Percentiles rank a stretch among this genome's conserved stretches.
Evolutionary conservation across 306 rosid species (phyloP).

Genomic region (Acacia acuminata): DNA sequence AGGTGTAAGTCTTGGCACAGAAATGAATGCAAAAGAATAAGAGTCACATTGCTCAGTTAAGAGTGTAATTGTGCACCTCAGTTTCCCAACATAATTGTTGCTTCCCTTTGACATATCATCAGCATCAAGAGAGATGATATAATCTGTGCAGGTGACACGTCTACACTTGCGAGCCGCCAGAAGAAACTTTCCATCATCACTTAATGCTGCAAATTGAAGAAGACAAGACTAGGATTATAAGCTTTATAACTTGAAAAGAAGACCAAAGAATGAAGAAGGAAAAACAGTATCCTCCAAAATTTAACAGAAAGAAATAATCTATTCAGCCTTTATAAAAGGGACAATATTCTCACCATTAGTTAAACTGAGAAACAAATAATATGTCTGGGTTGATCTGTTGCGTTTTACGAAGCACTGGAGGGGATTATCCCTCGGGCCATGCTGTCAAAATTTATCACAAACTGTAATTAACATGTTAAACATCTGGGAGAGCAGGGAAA

Average conservation of each 20-base stretch:
- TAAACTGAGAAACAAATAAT: slow-evolving; percentile 69
- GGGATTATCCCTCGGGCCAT: slow-evolving; percentile 85
- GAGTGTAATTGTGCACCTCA: slow-evolving; percentile 53
- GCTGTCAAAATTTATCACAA: slow-evolving; percentile 59
- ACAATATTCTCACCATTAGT: slow-evolving; percentile 54
- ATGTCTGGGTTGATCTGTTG: slow-evolving; percentile 80
- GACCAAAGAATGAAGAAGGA: slow-evolving; percentile 4
- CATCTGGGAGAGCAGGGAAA: neutral
- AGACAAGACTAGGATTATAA: slow-evolving; percentile 23
- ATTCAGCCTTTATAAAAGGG: no score
- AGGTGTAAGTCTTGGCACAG: slow-evolving; percentile 1
- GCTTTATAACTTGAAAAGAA: slow-evolving; percentile 18
- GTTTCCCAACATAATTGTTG: slow-evolving; percentile 78
- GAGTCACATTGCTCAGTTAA: slow-evolving; percentile 15
- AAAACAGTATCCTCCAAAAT: neutral
- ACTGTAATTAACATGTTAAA: neutral
- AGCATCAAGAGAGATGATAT: slow-evolving; percentile 67
- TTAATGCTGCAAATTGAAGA: slow-evolving; percentile 49
- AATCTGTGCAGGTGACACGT: slow-evolving; percentile 91
- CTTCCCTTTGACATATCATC: slow-evolving; percentile 86
- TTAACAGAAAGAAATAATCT: neutral
- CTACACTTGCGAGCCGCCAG: slow-evolving; percentile 91
- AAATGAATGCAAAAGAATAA: slow-evolving; percentile 6
- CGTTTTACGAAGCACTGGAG: slow-evolving; percentile 86
- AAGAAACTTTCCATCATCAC: slow-evolving; percentile 92